Conservation (phyloP, 2,329 filamentous ascomycete genomes). For the Xylaria sp. region DNA sequence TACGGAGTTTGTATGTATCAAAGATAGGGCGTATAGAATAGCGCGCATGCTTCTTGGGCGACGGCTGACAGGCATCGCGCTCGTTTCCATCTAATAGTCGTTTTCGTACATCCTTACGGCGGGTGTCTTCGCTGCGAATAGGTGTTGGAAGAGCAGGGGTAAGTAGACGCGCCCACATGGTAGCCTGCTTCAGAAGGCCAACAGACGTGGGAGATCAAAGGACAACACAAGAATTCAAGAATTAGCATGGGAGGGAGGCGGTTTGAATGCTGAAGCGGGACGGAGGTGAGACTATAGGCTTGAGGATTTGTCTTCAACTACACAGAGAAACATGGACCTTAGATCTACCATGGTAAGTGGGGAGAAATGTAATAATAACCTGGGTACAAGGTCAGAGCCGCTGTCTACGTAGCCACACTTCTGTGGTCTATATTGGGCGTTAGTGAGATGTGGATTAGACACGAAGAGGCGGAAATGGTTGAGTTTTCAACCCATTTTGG, state of each 20-base stretch:
- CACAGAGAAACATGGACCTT: not conserved
- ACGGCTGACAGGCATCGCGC: conserved; percentile 24
- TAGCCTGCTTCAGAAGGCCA: not conserved
- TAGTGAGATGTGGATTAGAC: not conserved
- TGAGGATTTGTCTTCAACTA: not conserved
- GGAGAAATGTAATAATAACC: not conserved
- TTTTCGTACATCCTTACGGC: conserved; percentile 20
- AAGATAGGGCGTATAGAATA: conserved; percentile 41
- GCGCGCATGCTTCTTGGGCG: conserved; percentile 36
- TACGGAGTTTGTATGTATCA: conserved; percentile 36
- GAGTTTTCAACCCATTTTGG: not conserved
- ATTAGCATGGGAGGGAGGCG: not conserved
- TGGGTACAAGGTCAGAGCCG: not conserved
- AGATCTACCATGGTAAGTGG: not conserved
- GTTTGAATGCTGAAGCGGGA: not conserved
- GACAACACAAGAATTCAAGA: not conserved
- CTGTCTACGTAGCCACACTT: not conserved
- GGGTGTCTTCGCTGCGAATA: conserved; percentile 15
- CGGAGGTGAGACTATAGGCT: not conserved
- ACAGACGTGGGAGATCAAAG: not conserved
- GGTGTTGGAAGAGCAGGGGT: conserved; percentile 33
- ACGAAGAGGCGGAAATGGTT: not conserved
- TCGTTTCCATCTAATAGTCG: conserved; percentile 34
- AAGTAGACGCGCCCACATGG: conserved; percentile 32
- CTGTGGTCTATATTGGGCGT: not conserved